A percentile compares a stretch with the other conserved stretches of the same genome.
Evolutionary conservation across 2,329 filamentous ascomycete genomes (phyloP).

Genomic region (Orbilia ellipsospora): DNA sequence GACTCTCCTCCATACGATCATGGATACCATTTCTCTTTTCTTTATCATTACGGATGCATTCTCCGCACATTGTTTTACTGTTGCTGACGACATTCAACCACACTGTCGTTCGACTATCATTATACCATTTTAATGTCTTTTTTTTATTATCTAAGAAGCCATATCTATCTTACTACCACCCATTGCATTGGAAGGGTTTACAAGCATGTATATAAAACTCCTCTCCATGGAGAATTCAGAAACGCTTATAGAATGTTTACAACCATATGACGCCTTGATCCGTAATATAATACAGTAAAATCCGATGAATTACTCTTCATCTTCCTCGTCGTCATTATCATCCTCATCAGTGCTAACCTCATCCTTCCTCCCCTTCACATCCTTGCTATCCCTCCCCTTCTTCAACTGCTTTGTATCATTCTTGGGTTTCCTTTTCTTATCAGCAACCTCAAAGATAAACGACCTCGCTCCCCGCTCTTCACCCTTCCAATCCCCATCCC

Average conservation of each 20-base stretch:
- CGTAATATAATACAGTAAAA: neutral
- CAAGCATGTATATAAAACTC: constrained; percentile 1
- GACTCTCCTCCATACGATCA: no score
- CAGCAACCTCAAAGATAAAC: constrained; percentile 57
- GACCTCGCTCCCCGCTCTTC: constrained; percentile 57
- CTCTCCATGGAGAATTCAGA: neutral
- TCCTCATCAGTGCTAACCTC: constrained; percentile 16
- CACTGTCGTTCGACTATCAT: neutral
- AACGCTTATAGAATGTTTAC: constrained; percentile 1
- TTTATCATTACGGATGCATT: no score
- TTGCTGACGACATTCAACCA: no score
- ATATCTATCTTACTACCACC: neutral
- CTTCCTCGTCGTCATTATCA: neutral
- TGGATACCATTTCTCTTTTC: no score
- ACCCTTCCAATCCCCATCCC: constrained; percentile 58
- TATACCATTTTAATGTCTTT: neutral
- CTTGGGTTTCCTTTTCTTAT: constrained; percentile 46
- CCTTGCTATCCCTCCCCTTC: neutral
- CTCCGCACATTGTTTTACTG: no score
- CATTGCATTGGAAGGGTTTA: neutral
- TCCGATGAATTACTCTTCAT: neutral
- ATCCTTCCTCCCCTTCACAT: constrained; percentile 15
- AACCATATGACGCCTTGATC: neutral
- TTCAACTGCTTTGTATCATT: constrained; percentile 21
- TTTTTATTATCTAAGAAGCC: neutral